These are phyloP conservation scores for Sporothrix protearum DNA, from an alignment of 2,329 filamentous ascomycete species.

Conservation along the genomic window DNA sequence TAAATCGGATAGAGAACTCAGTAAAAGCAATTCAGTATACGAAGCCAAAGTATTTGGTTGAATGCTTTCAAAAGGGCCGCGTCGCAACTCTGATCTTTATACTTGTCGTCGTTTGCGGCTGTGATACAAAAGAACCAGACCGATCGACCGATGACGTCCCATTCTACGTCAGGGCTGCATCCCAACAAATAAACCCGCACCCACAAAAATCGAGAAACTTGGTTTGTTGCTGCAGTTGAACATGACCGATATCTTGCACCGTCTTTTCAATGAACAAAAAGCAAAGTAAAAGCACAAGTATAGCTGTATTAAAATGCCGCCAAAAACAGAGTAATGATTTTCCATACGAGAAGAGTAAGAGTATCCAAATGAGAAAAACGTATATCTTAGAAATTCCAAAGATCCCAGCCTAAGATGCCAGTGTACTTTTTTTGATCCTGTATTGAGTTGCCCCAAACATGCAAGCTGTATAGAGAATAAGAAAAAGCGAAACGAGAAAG, in stretches of 20 bases:
- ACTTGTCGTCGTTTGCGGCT: neutral
- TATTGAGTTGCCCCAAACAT: constrained; percentile 26
- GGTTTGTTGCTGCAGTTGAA: neutral
- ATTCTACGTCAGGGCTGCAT: neutral
- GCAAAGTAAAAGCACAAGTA: neutral
- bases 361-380: neutral
- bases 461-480: constrained; percentile 14
- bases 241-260: neutral
- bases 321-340: neutral
- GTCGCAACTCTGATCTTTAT: neutral
- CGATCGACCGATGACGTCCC: constrained; percentile 7
- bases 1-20: neutral
- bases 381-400: neutral
- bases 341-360: neutral
- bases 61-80: neutral
- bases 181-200: neutral
- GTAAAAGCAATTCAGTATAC: neutral
- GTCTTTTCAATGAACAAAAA: neutral
- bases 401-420: neutral
- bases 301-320: neutral
- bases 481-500: neutral
- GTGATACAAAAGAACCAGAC: neutral
- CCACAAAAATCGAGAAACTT: neutral
- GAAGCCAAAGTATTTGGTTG: neutral
- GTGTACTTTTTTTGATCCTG: neutral